Evolutionary conservation across 805 yeast genomes (phyloP).

Genomic region (Debaryomyces tyrocola): DNA sequence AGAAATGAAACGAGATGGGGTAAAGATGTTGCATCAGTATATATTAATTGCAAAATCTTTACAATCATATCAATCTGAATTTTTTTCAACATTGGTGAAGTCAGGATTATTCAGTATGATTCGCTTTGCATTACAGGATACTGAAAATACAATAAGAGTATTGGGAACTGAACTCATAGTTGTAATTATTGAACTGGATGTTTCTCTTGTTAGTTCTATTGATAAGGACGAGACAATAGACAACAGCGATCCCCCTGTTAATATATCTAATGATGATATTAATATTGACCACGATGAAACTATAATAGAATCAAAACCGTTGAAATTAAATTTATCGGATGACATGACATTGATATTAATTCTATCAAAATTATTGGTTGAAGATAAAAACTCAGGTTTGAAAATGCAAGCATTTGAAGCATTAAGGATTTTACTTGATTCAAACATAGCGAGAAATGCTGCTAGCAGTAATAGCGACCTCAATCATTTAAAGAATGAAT

Average conservation of each 20-base stretch:
- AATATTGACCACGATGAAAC: slow-evolving; percentile 9
- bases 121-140: slow-evolving; percentile 65
- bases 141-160: slow-evolving; percentile 50
- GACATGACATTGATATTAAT: slow-evolving; percentile 61
- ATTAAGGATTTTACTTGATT: slow-evolving; percentile 68
- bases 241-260: slow-evolving; percentile 24
- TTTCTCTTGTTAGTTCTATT: slow-evolving; percentile 51
- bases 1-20: slow-evolving; percentile 61
- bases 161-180: slow-evolving; percentile 80
- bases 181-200: slow-evolving; percentile 81
- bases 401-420: slow-evolving; percentile 86
- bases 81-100: slow-evolving; percentile 62
- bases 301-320: slow-evolving; percentile 9
- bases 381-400: slow-evolving; percentile 68
- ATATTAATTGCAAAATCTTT: slow-evolving; percentile 69
- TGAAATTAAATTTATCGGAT: slow-evolving; percentile 40
- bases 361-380: slow-evolving; percentile 57
- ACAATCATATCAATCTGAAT: slow-evolving; percentile 59
- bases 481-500: slow-evolving; percentile 6
- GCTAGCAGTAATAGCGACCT: slow-evolving; percentile 5
- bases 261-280: neutral
- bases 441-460: slow-evolving; percentile 36
- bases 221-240: slow-evolving; percentile 31
- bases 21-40: slow-evolving; percentile 77
- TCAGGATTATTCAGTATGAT: slow-evolving; percentile 71